Base-by-base conservation (phyloP, 345 rosid genomes). In the Geranium brycei region DNA sequence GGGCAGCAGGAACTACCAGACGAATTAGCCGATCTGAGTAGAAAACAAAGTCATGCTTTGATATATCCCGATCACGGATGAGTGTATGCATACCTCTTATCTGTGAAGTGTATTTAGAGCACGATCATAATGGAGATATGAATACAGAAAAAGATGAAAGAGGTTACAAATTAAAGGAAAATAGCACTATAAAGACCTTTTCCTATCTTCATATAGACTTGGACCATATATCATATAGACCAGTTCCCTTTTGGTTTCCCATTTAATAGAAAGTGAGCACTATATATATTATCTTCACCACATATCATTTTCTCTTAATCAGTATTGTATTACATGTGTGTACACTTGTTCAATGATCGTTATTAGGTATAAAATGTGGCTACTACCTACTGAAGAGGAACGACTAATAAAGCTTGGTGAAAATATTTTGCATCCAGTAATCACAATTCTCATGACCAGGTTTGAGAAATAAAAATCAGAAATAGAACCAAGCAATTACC, bases 61-160 rank as follows among this genome's bases (percentile, higher is more conserved):
- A 87, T 79, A 91, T 91, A 58, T 85, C 96, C 64, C 74, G 78
- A 76, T 95, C 97, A 61, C 99, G 90, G 71, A 95, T 95, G 79
- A 95, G 81, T 70, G 99, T 95, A 74, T 95, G 99, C 99, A 95
- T 91, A 59, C 97, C 99, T 82, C 96, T 79, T 70, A 95, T 95
- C 97, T 95, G 88, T 69, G 62, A 73, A 59, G 75, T 17, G 55
- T 55, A 71, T 64, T 58, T 62, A 62, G 35, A 55, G 15, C 60
- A 65, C 69, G 57, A 79, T 66, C 70, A 55, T 57, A 41, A 70
- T 13, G 7, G 11, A 47, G 11, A 6, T 11, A 7, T 47, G 53
- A 47, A 47, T 47, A 35, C 10, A 35, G 53, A 47, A 8, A 47
- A 47, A 47, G 53, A 8, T 47, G 53, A 47, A 35, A 35, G 1